A percentile compares a stretch with the other conserved stretches of the same genome.
These are phyloP conservation scores for Neurospora terricola DNA, from an alignment of 495 filamentous ascomycete species.

Conservation along the genomic window DNA sequence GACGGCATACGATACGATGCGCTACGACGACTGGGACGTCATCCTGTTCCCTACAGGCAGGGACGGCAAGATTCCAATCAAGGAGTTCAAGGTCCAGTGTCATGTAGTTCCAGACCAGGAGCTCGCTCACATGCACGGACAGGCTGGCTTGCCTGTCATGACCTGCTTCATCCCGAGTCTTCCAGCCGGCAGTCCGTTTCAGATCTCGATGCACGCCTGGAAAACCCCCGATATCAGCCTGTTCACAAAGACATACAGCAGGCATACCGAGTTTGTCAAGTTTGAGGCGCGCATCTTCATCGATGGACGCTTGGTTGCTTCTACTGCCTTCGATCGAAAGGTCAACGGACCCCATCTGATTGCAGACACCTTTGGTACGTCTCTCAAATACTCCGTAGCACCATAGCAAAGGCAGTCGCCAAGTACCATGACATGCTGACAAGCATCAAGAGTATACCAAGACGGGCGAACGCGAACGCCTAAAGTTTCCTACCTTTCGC, in stretches of 20 bases:
- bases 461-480: slow-evolving; percentile 48
- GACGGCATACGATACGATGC: slow-evolving; percentile 41
- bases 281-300: slow-evolving; percentile 62
- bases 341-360: slow-evolving; percentile 51
- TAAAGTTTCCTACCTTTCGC: slow-evolving; percentile 69
- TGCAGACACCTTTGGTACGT: slow-evolving; percentile 39
- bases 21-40: slow-evolving; percentile 79
- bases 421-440: background rate
- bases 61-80: slow-evolving; percentile 52
- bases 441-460: slow-evolving; percentile 46
- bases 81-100: slow-evolving; percentile 81
- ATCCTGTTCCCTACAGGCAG: slow-evolving; percentile 57
- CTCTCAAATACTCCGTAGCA: background rate
- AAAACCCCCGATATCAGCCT: slow-evolving; percentile 53
- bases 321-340: slow-evolving; percentile 43
- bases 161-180: slow-evolving; percentile 70
- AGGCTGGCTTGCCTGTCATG: slow-evolving; percentile 51
- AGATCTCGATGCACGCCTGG: slow-evolving; percentile 78
- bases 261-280: slow-evolving; percentile 48
- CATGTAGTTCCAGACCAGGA: slow-evolving; percentile 59
- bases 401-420: background rate
- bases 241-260: slow-evolving; percentile 49
- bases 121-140: slow-evolving; percentile 33
- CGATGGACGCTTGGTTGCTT: slow-evolving; percentile 59
- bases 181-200: slow-evolving; percentile 48